Evolutionary conservation across 805 yeast species (phyloP).

Genomic region (Sugiyamaella floridensis): DNA sequence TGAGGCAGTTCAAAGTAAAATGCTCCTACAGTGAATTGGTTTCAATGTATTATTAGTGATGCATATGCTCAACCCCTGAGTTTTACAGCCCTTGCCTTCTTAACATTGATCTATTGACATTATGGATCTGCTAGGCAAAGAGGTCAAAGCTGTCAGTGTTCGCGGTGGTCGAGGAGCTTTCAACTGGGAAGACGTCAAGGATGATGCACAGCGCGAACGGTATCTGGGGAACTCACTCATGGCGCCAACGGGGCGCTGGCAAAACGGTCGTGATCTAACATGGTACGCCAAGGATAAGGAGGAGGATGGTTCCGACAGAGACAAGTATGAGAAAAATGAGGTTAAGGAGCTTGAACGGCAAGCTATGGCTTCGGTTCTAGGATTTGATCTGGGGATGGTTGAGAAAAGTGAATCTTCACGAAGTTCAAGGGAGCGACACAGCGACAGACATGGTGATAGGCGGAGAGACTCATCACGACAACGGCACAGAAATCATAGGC

Average conservation of each 20-base stretch:
- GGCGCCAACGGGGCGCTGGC: constrained; percentile 26
- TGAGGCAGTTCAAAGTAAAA: no score
- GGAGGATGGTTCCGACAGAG: not conserved
- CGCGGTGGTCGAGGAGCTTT: constrained; percentile 14
- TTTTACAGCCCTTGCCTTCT: not conserved
- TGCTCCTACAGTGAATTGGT: no score
- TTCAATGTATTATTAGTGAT: no score
- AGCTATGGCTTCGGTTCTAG: constrained; percentile 8
- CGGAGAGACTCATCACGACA: no score
- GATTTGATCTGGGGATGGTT: constrained; percentile 1
- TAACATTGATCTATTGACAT: not conserved
- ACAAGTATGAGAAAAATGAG: not conserved
- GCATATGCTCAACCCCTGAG: not conserved
- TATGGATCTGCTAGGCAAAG: constrained; percentile 10
- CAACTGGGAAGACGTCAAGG: constrained; percentile 24
- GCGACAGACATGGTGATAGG: not conserved
- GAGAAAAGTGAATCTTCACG: not conserved
- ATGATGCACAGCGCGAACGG: constrained; percentile 22
- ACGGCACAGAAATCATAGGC: not conserved
- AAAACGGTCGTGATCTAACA: constrained; percentile 15
- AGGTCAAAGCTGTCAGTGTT: constrained; percentile 5
- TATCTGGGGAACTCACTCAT: constrained; percentile 26
- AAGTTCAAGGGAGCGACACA: not conserved
- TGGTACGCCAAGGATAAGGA: constrained; percentile 23
- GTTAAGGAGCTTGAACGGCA: constrained; percentile 6